A percentile compares a stretch with the other conserved stretches of the same genome.
These are phyloP conservation scores for Priceomyces carsonii DNA, from an alignment of 805 yeast genomes.

Conservation along the genomic window DNA sequence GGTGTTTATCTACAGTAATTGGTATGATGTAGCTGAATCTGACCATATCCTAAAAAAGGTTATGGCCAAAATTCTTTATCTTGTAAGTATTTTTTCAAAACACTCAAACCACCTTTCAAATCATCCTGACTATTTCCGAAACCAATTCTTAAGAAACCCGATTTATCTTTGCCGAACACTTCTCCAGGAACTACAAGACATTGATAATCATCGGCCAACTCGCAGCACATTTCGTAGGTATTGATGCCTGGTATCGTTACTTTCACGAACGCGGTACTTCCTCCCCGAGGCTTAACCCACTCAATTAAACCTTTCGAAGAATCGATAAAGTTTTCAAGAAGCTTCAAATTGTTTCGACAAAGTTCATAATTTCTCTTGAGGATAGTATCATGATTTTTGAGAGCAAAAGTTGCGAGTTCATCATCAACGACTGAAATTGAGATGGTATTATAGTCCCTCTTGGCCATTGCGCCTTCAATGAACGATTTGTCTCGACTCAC, in stretches of 20 bases:
- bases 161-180: slow-evolving; percentile 34
- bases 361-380: slow-evolving; percentile 40
- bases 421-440: slow-evolving; percentile 51
- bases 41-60: neutral
- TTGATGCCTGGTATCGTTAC: slow-evolving; percentile 26
- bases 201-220: slow-evolving; percentile 33
- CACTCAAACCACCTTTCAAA: slow-evolving; percentile 33
- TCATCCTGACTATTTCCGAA: slow-evolving; percentile 44
- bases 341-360: slow-evolving; percentile 37
- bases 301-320: slow-evolving; percentile 29
- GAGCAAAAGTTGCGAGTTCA: slow-evolving; percentile 42
- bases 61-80: slow-evolving; percentile 2
- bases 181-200: slow-evolving; percentile 53
- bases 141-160: slow-evolving; percentile 49
- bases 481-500: slow-evolving; percentile 33
- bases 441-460: slow-evolving; percentile 53
- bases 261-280: slow-evolving; percentile 47
- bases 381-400: slow-evolving; percentile 32
- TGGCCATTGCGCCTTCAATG: slow-evolving; percentile 31
- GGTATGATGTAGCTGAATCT: no score
- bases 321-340: slow-evolving; percentile 34
- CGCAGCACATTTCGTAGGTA: slow-evolving; percentile 33
- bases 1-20: no score
- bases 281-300: slow-evolving; percentile 49
- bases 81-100: slow-evolving; percentile 16